Evolutionary conservation across 139 green algal genomes (phyloP).

Genomic region (Tetradesmus obliquus): DNA sequence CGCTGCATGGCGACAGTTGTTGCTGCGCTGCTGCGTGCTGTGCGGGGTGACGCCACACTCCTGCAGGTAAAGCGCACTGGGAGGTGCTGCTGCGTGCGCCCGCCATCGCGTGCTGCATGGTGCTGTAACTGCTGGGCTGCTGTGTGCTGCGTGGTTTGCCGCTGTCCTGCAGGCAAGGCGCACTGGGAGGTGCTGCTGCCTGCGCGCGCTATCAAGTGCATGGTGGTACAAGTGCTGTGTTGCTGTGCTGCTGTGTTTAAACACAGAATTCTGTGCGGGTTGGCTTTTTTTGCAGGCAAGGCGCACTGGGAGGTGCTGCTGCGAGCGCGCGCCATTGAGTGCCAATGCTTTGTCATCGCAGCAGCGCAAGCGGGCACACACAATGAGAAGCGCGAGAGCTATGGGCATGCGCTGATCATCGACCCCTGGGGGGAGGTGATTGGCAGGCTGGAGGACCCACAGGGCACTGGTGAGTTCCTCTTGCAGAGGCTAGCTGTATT

Average conservation of each 20-base stretch:
- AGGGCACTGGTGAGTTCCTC: slow-evolving; percentile 23
- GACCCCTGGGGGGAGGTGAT: slow-evolving; percentile 95
- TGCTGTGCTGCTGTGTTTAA: no score
- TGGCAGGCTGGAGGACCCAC: slow-evolving; percentile 73
- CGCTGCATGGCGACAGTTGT: no score
- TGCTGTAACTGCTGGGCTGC: no score
- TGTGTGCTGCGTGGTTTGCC: no score
- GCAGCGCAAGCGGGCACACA: slow-evolving; percentile 93
- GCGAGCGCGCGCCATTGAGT: slow-evolving; percentile 94
- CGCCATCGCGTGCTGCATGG: neutral
- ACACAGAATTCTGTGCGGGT: no score
- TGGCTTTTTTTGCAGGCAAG: slow-evolving; percentile 59
- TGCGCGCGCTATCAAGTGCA: slow-evolving; percentile 58
- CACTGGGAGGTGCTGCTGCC: slow-evolving; percentile 98
- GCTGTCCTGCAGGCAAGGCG: slow-evolving; percentile 69
- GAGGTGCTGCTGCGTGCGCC: slow-evolving; percentile 93
- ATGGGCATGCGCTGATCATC: slow-evolving; percentile 91
- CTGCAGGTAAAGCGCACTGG: slow-evolving; percentile 93
- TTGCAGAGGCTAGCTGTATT: no score
- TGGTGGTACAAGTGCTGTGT: no score
- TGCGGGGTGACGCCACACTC: no score
- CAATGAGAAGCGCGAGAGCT: slow-evolving; percentile 92
- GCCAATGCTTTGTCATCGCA: slow-evolving; percentile 93
- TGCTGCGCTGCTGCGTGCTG: no score
- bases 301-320: slow-evolving; percentile 98